Evolutionary conservation across 345 rosid species (phyloP).

Genomic region (Syzygium jambos): DNA sequence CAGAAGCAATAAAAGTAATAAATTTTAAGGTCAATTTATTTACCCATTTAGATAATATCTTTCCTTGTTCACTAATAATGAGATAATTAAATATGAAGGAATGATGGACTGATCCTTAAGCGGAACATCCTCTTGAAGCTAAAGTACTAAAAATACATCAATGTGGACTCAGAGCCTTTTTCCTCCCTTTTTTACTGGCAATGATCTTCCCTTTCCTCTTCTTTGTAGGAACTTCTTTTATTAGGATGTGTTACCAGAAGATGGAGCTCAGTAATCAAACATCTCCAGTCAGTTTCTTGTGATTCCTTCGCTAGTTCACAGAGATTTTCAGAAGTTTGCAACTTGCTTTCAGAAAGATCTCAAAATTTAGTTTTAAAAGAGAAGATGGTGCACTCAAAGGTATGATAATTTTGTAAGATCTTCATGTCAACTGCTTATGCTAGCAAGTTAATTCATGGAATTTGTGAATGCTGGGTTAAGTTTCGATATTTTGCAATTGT

Average conservation of each 20-base stretch:
- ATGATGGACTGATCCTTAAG: not conserved
- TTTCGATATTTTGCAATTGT: not conserved
- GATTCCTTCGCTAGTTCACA: conserved; percentile 39
- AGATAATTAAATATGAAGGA: not conserved
- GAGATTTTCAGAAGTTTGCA: conserved; percentile 43
- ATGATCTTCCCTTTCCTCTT: not conserved
- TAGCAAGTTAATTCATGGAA: not conserved
- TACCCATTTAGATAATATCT: not conserved
- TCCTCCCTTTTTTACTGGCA: not conserved
- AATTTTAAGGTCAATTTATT: not conserved
- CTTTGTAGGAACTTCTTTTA: conserved; percentile 66
- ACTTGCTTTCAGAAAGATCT: conserved; percentile 31
- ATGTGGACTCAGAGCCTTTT: not conserved
- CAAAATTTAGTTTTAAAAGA: conserved; percentile 22
- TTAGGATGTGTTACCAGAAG: conserved; percentile 50
- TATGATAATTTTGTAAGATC: not conserved
- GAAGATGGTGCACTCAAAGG: conserved; percentile 35
- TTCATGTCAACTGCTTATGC: not conserved
- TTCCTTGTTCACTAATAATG: not conserved
- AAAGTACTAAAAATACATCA: not conserved
- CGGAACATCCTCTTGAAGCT: not conserved
- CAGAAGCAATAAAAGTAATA: not conserved
- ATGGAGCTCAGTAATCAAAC: conserved; percentile 53
- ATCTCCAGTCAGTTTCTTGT: conserved; percentile 46
- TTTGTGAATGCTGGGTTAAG: not conserved